Evolutionary conservation across 2,329 filamentous ascomycete genomes (phyloP).

Genomic region (Talaromyces verruculosus): DNA sequence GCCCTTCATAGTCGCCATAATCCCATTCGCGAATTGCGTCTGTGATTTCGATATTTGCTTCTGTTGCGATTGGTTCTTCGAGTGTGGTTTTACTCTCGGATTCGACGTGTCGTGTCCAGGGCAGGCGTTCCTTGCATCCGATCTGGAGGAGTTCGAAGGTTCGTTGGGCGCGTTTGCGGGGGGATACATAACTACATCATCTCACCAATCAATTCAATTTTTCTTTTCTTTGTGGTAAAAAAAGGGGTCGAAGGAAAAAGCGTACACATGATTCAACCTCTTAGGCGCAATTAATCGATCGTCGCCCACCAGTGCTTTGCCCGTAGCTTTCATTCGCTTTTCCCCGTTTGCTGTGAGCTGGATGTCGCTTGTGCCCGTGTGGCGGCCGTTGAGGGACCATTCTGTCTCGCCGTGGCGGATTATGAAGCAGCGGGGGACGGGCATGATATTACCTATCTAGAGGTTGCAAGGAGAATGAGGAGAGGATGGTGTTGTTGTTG

Average conservation of each 20-base stretch:
- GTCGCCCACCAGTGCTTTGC: slow-evolving; percentile 76
- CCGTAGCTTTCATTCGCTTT: slow-evolving; percentile 72
- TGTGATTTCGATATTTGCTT: slow-evolving; percentile 65
- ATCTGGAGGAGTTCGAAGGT: slow-evolving; percentile 88
- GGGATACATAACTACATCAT: slow-evolving; percentile 70
- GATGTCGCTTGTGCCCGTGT: slow-evolving; percentile 85
- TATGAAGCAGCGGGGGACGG: slow-evolving; percentile 73
- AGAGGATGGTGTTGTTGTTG: background rate
- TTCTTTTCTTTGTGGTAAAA: no score
- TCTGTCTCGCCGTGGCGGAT: slow-evolving; percentile 91
- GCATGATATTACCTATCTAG: no score
- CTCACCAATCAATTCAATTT: background rate
- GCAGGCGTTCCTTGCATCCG: slow-evolving; percentile 65
- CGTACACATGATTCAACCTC: slow-evolving; percentile 77
- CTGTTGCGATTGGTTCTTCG: slow-evolving; percentile 50
- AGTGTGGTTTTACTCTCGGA: slow-evolving; percentile 26
- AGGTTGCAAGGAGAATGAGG: no score
- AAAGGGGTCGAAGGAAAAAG: no score
- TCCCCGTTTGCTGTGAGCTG: slow-evolving; percentile 79
- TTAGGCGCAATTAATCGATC: slow-evolving; percentile 81
- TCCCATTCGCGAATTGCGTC: slow-evolving; percentile 77
- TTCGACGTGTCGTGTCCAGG: slow-evolving; percentile 58
- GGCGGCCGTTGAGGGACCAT: slow-evolving; percentile 83
- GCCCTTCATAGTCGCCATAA: slow-evolving; percentile 82
- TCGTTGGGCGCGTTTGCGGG: slow-evolving; percentile 74